Evolutionary conservation across 305 asterid genomes (phyloP).

Genomic region (Plantago coronopus): DNA sequence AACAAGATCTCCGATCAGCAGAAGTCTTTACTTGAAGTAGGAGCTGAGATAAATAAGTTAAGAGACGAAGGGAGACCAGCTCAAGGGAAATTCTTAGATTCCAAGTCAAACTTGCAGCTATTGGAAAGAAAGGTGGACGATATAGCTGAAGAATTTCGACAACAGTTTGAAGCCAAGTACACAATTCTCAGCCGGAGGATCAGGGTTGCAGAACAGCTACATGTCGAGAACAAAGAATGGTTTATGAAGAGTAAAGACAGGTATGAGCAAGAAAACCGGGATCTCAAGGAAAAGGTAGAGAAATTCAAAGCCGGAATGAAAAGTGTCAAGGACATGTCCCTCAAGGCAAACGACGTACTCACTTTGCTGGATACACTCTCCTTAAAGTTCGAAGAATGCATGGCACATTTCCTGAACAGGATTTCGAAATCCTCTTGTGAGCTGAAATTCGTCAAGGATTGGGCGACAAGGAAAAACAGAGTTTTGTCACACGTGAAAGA

Average conservation of each 20-base stretch:
- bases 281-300: slow-evolving; percentile 30
- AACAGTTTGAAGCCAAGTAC: slow-evolving; percentile 46
- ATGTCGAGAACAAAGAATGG: slow-evolving; percentile 50
- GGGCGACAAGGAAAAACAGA: slow-evolving; percentile 65
- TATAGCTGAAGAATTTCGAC: slow-evolving; percentile 36
- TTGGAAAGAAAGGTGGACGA: slow-evolving; percentile 47
- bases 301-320: slow-evolving; percentile 27
- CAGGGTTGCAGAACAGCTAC: slow-evolving; percentile 56
- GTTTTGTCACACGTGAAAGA: slow-evolving; percentile 34
- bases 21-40: slow-evolving; percentile 29
- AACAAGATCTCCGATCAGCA: slow-evolving; percentile 27
- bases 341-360: slow-evolving; percentile 46
- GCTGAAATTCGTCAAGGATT: slow-evolving; percentile 57
- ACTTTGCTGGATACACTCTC: slow-evolving; percentile 48
- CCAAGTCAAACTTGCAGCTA: slow-evolving; percentile 28
- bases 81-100: slow-evolving; percentile 12
- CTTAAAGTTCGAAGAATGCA: slow-evolving; percentile 46
- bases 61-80: slow-evolving; percentile 22
- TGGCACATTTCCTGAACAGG: slow-evolving; percentile 52
- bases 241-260: slow-evolving; percentile 32
- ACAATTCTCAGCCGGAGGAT: slow-evolving; percentile 52
- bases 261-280: slow-evolving; percentile 32
- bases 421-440: slow-evolving; percentile 70
- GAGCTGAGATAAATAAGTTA: slow-evolving; percentile 24
- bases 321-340: slow-evolving; percentile 41